Base-by-base conservation (phyloP, 352 stramenopile species). In the Phytophthora pini region DNA sequence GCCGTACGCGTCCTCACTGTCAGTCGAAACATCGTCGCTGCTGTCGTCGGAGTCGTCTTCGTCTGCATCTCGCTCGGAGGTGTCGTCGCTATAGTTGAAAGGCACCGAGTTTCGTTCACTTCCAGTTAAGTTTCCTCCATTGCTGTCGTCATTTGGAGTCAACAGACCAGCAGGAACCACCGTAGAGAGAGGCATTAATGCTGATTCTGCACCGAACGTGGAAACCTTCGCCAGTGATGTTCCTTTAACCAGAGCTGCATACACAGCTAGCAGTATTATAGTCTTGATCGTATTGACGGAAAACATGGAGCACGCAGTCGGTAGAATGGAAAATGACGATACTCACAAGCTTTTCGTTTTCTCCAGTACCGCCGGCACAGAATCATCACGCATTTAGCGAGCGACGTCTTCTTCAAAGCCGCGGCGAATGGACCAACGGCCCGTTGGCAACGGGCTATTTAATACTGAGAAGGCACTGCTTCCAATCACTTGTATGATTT, bases 401-500 rank as follows among this genome's bases (percentile, higher is more conserved):
- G 34, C 38, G 36, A 20, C 15, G 27, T 43, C 24, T 48, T 50
- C 41, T 13, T 10, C 34, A 64, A 64, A 64, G 46, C 46, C 45
- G 36, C 15, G 22, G 31, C n/a, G 31, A 48, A 31, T 26, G 32
- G 20, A 29, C 34, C 55, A 40, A 45, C 20, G 26, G 31, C 17
- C 17, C 17, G 17, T 17, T 17, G 17, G 17, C 17, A 17, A 17
- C 17, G 17, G 17, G 17, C 17, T 17, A 17, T 17, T 17, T 17
- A 17, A 40, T 29, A 27, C 39, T 51, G 46, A 54, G 31, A 10
- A 58, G 29, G 8, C 24, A 17, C 53, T 73, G 52, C 59, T 73
- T 73, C 59, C 65, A 70, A 73, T 70, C 65, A 50, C n/a, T 20
- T 57, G 50, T 72, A 71, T 72, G 52, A 65, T 59, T 64, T 62